Base-by-base conservation (phyloP, 2,329 filamentous ascomycete genomes). In the Nothopassalora personata region DNA sequence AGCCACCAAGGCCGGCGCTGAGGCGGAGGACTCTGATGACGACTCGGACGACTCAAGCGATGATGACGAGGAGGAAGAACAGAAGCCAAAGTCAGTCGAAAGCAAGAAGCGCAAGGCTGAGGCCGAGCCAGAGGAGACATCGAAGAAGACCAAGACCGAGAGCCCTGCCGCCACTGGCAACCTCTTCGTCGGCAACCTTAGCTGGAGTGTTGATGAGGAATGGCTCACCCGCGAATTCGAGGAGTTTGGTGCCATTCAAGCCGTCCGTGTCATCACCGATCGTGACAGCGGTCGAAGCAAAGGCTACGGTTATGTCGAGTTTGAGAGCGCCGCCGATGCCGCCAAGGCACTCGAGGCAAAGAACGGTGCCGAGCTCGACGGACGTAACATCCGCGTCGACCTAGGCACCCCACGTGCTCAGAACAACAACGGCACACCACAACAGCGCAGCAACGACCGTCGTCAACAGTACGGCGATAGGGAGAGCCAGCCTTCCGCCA, bases 231-330 rank as follows among this genome's bases (percentile, higher is more conserved):
- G 87, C 69, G 88, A 93, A 74, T 96, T 97, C 79, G 84, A 91
- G 79, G 78, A 83, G 63, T 93, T 87, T 70, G 87, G 87, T 64
- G 88, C 88, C 71, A 81, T 95, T 58, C 78, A 80, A 66, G 83
- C 85, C 69, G 88, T 86, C 65, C 88, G 90, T 68, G 86, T 96
- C 71, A 89, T 96, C 74, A 92, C 86, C 68, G 90, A 96, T 79
- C 87, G 87, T 74, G 85, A 87, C 57, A 83, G 81, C 71, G 89
- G 90, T 70, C 88, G 90, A 72, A 93, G 91, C 76, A 91, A 91
- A 79, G 92, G 83, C 66, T 96, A 95, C 75, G 92, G 92, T 62
- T 97, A 96, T 74, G 89, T 96, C 69, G 91, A 96, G 80, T 96
- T 92, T 76, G 80, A 81, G 72, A 84, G 81, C 66, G 76, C 82